These are phyloP conservation scores for Endocalyx cinctus DNA, from an alignment of 2,329 filamentous ascomycete species.

Conservation along the genomic window DNA sequence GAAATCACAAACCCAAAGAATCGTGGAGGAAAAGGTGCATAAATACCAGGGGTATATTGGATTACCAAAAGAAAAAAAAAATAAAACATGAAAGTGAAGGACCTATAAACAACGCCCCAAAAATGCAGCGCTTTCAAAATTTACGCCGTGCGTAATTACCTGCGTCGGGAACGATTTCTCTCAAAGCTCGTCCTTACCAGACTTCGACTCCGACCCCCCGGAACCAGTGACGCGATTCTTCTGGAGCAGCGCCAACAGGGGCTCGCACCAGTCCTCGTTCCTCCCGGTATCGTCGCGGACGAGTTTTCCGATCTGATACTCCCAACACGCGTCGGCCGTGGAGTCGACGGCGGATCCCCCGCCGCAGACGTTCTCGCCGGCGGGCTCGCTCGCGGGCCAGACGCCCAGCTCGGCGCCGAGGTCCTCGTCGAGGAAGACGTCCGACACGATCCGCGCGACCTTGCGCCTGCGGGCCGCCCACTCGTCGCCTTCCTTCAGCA, in stretches of 20 bases:
- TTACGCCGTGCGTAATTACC: too few relatives aligned
- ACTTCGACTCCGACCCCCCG: too few relatives aligned
- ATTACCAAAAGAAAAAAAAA: too few relatives aligned
- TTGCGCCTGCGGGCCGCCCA: conserved; percentile 50
- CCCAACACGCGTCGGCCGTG: conserved; percentile 52
- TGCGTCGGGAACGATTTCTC: too few relatives aligned
- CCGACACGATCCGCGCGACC: conserved; percentile 54
- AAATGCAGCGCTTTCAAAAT: too few relatives aligned
- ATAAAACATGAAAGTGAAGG: too few relatives aligned
- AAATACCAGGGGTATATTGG: too few relatives aligned
- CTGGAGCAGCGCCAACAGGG: conserved; percentile 18
- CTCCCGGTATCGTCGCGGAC: conserved; percentile 1
- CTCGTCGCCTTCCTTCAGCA: conserved; percentile 40
- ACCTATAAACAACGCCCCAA: too few relatives aligned
- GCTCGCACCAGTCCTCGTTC: conserved; percentile 41
- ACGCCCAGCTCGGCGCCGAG: conserved; percentile 55
- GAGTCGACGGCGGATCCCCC: conserved; percentile 23
- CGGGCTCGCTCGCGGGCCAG: conserved; percentile 43
- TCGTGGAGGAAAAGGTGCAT: too few relatives aligned
- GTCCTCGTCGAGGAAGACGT: conserved; percentile 62
- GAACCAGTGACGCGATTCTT: too few relatives aligned
- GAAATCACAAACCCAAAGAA: too few relatives aligned
- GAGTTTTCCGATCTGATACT: conserved; percentile 40
- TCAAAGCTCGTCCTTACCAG: too few relatives aligned
- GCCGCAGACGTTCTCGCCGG: conserved; percentile 33